These are phyloP conservation scores for Seiridium cupressi DNA, from an alignment of 2,329 filamentous ascomycete species.

Conservation along the genomic window DNA sequence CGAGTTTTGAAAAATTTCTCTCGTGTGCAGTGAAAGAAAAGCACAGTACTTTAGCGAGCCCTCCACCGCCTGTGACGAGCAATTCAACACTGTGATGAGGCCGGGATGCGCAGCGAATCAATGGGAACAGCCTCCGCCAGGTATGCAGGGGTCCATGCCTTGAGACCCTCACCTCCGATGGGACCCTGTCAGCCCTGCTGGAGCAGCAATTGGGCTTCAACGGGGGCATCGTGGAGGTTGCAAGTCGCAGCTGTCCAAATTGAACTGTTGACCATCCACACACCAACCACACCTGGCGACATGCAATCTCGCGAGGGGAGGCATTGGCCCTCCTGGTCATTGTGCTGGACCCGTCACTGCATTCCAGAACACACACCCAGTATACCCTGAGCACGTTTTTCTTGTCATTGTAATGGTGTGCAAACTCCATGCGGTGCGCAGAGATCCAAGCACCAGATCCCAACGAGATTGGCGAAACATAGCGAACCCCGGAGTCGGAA, in stretches of 20 bases:
- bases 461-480: background rate
- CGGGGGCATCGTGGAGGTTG: too few relatives aligned
- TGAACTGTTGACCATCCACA: background rate
- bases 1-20: background rate
- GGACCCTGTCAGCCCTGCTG: background rate
- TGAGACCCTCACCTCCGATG: background rate
- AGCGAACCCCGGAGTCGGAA: background rate
- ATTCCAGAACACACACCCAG: background rate
- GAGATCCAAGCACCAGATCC: background rate
- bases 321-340: background rate
- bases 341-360: background rate
- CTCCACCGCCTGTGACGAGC: background rate
- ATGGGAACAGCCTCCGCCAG: too few relatives aligned
- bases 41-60: slow-evolving; percentile 1
- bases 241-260: background rate
- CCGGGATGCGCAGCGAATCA: background rate
- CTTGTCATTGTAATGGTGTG: too few relatives aligned
- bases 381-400: too few relatives aligned
- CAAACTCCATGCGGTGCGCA: background rate
- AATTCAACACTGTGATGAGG: background rate
- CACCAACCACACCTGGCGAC: background rate
- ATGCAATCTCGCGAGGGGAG: background rate
- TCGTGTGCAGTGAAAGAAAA: background rate
- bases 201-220: background rate
- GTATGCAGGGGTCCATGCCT: background rate